Percentiles rank a stretch among this genome's conserved stretches.
Evolutionary conservation across 768 basidiomycete genomes (phyloP).

Genomic region (Scleroderma citrinum): DNA sequence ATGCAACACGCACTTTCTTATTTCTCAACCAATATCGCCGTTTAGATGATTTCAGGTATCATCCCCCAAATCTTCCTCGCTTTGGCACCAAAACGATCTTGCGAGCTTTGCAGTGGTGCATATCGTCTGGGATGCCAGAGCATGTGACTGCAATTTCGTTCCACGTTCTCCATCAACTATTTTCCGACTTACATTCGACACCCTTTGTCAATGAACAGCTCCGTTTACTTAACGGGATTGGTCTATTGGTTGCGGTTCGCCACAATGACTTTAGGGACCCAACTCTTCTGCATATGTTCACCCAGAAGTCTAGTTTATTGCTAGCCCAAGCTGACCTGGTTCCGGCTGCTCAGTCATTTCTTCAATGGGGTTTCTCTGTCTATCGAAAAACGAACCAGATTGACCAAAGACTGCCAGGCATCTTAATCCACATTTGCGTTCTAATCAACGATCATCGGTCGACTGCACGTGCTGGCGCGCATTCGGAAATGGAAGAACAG

Average conservation of each 20-base stretch:
- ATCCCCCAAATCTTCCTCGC: constrained; percentile 63
- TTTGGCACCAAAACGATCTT: constrained; percentile 47
- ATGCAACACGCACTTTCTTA: constrained; percentile 41
- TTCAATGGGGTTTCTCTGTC: constrained; percentile 67
- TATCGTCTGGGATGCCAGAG: constrained; percentile 33
- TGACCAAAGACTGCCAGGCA: constrained; percentile 54
- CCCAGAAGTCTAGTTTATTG: constrained; percentile 60
- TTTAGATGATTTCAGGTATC: constrained; percentile 41
- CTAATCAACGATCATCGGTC: constrained; percentile 50
- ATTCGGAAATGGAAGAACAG: constrained; percentile 36
- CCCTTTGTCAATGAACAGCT: constrained; percentile 82
- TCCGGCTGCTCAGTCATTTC: constrained; percentile 63
- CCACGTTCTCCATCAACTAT: constrained; percentile 70
- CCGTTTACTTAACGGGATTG: constrained; percentile 65
- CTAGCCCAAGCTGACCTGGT: constrained; percentile 65
- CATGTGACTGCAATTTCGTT: constrained; percentile 59
- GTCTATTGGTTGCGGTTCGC: constrained; percentile 66
- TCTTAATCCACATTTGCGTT: constrained; percentile 64
- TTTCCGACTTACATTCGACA: constrained; percentile 56
- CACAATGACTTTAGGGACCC: constrained; percentile 48
- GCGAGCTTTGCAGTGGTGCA: constrained; percentile 57
- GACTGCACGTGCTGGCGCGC: constrained; percentile 21
- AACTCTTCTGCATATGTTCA: constrained; percentile 60
- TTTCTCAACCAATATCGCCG: constrained; percentile 48
- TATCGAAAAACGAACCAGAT: constrained; percentile 38